Evolutionary conservation across 2,329 filamentous ascomycete genomes (phyloP).

Genomic region (Pyricularia sp.): DNA sequence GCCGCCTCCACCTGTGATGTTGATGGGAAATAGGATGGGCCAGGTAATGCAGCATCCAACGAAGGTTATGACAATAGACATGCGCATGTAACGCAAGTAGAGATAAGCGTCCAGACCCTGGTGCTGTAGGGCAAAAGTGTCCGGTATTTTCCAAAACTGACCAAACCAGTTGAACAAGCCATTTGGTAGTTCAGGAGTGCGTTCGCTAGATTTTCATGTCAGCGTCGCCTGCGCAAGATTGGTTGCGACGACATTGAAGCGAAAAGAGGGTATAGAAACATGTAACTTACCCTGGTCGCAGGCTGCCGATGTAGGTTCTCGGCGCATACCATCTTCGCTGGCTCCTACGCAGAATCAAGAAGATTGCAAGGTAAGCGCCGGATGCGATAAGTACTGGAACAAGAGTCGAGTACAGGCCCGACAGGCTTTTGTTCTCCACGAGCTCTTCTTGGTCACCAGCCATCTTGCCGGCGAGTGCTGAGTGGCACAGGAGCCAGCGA

Average conservation of each 20-base stretch:
- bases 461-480: not conserved
- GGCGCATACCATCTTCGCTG: constrained; percentile 36
- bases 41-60: constrained; percentile 75
- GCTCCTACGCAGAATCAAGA: constrained; percentile 30
- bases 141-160: constrained; percentile 53
- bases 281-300: constrained; percentile 23
- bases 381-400: constrained; percentile 24
- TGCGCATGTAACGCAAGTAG: constrained; percentile 76
- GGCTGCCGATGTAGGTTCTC: constrained; percentile 33
- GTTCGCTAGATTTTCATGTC: constrained; percentile 26
- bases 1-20: constrained; percentile 62
- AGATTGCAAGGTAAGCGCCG: constrained; percentile 27
- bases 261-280: not conserved
- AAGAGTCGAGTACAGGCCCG: constrained; percentile 28
- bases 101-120: constrained; percentile 88
- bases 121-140: constrained; percentile 75
- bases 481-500: not conserved
- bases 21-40: constrained; percentile 77
- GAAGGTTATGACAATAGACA: constrained; percentile 62
- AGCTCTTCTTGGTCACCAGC: not conserved
- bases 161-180: constrained; percentile 56
- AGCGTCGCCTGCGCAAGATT: not conserved
- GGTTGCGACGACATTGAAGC: not conserved
- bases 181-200: constrained; percentile 43
- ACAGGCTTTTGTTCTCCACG: constrained; percentile 7